phyloP scores from a whole-genome alignment of 768 basidiomycete genomes.

The Trametes cinnabarina region DNA sequence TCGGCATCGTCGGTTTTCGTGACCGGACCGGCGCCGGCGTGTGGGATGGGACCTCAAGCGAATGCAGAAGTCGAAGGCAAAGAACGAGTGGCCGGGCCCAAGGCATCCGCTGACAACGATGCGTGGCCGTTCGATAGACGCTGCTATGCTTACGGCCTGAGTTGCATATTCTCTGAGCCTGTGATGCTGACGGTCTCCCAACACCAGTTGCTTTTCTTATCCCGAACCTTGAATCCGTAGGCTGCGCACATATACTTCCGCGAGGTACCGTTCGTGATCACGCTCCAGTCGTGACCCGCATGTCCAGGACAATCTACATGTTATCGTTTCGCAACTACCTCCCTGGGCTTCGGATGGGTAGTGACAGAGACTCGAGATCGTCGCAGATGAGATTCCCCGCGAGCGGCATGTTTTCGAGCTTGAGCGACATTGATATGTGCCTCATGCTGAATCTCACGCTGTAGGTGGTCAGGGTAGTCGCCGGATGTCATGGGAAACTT shows the following conservation, averaged over 20 bases:
- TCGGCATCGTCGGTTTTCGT: not conserved
- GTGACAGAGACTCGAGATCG: not conserved
- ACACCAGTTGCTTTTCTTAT: constrained; percentile 13
- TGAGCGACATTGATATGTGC: no score
- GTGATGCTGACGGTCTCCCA: constrained; percentile 1
- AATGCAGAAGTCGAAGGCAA: not conserved
- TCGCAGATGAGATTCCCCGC: not conserved
- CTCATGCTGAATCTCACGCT: not conserved
- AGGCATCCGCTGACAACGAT: not conserved
- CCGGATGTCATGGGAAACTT: not conserved
- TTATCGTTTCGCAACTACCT: constrained; percentile 2
- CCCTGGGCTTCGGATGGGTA: constrained; percentile 8
- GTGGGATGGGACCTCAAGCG: not conserved
- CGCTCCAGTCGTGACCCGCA: constrained; percentile 7
- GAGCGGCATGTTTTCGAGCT: not conserved
- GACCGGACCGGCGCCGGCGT: not conserved
- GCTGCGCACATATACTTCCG: constrained; percentile 11
- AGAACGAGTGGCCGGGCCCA: not conserved
- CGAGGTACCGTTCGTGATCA: not conserved
- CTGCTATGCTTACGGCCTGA: not conserved
- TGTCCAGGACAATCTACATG: not conserved
- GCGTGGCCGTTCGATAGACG: no score
- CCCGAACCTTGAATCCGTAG: constrained; percentile 1
- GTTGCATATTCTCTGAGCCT: not conserved
- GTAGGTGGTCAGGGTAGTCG: not conserved